These are phyloP conservation scores for Sporothrix pallida DNA, from an alignment of 2,329 filamentous ascomycete genomes.

Conservation along the genomic window DNA sequence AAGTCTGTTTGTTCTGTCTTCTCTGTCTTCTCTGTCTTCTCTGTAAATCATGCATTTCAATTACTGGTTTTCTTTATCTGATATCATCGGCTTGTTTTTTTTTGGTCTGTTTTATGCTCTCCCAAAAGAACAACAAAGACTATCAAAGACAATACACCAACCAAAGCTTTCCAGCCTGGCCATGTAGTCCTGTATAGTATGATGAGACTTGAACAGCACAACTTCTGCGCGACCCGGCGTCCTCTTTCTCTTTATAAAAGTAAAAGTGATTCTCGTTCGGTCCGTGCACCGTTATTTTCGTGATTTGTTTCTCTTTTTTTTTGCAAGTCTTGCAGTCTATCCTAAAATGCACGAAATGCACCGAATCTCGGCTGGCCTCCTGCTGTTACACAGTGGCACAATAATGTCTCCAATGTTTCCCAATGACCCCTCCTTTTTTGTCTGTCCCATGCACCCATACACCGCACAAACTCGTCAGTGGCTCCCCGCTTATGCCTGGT, in stretches of 20 bases:
- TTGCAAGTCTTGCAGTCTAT: constrained; percentile 26
- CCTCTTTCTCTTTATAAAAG: not conserved
- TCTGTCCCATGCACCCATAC: not conserved
- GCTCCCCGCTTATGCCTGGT: constrained; percentile 76
- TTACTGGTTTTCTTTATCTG: constrained; percentile 13
- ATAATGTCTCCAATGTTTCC: not conserved
- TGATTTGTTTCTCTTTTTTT: constrained; percentile 11
- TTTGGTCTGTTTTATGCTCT: not conserved
- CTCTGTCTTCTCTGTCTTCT: not conserved
- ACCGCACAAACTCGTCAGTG: not conserved
- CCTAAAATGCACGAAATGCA: constrained; percentile 29
- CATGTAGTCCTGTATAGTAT: not conserved
- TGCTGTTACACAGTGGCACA: not conserved
- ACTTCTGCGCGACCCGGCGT: not conserved
- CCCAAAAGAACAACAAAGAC: not conserved
- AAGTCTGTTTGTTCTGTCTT: not conserved
- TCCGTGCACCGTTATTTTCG: constrained; percentile 3
- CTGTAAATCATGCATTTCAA: not conserved
- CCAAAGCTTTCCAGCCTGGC: not conserved
- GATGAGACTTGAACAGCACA: constrained; percentile 1
- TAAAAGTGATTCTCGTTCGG: too few species aligned
- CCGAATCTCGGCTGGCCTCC: not conserved
- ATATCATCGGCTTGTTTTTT: not conserved
- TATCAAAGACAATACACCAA: constrained; percentile 12
- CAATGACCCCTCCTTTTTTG: not conserved